These are phyloP conservation scores for Neobulgaria alba DNA, from an alignment of 2,329 filamentous ascomycete species.

Conservation along the genomic window DNA sequence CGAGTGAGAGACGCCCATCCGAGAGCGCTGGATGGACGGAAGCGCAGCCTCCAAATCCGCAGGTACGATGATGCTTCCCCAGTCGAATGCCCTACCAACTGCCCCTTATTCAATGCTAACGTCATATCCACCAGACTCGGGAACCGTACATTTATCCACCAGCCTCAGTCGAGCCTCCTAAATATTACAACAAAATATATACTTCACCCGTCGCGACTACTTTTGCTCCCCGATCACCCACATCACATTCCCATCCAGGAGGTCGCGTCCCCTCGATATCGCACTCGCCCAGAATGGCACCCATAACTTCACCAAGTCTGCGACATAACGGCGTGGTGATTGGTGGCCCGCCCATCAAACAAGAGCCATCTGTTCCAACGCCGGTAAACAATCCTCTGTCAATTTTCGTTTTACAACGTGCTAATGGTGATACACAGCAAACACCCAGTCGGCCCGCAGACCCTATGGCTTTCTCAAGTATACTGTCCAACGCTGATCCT, in stretches of 20 bases:
- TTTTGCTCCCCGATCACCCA: conserved; percentile 42
- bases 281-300: conserved; percentile 24
- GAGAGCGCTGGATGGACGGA: conserved; percentile 27
- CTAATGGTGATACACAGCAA: conserved; percentile 32
- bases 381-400: conserved; percentile 14
- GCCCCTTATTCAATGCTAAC: neutral
- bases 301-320: conserved; percentile 41
- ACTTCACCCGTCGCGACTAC: conserved; percentile 40
- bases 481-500: conserved; percentile 75
- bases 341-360: conserved; percentile 14
- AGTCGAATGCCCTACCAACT: too few relatives aligned
- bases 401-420: conserved; percentile 1
- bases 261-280: conserved; percentile 19
- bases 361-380: conserved; percentile 19
- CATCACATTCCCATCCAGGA: conserved; percentile 38
- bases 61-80: conserved; percentile 25
- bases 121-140: conserved; percentile 32
- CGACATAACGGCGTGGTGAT: conserved; percentile 36
- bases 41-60: conserved; percentile 22
- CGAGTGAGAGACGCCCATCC: conserved; percentile 32
- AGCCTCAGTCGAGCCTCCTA: conserved; percentile 34
- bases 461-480: conserved; percentile 94
- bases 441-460: conserved; percentile 68
- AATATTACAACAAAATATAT: conserved; percentile 43
- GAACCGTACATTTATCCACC: conserved; percentile 42